Evolutionary conservation across 2,329 filamentous ascomycete species (phyloP).

Genomic region (Verticillium tricorpus): DNA sequence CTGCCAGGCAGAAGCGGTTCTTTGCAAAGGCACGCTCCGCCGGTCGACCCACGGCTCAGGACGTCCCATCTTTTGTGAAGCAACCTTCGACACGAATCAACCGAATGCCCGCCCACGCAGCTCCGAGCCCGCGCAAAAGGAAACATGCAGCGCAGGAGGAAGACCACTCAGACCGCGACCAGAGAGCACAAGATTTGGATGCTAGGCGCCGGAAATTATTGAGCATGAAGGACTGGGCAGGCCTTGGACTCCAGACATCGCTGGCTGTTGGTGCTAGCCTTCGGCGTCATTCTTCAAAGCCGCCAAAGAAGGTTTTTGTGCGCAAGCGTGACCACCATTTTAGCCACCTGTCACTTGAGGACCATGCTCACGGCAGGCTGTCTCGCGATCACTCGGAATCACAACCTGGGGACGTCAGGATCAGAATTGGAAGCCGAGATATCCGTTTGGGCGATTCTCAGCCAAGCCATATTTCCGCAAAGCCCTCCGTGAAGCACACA

Average conservation of each 20-base stretch:
- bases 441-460: not conserved
- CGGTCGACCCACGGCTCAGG: not conserved
- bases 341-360: not conserved
- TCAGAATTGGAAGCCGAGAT: conserved; percentile 11
- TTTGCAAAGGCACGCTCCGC: conserved; percentile 29
- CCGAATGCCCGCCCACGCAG: not conserved
- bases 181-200: not conserved
- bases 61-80: not conserved
- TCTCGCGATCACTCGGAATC: not conserved
- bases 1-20: conserved; percentile 29
- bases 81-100: not conserved
- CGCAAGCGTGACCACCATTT: not conserved
- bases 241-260: conserved; percentile 25
- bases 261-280: conserved; percentile 9
- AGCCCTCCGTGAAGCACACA: not conserved
- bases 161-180: not conserved
- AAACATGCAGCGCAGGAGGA: not conserved
- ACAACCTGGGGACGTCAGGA: not conserved
- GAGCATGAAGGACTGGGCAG: conserved; percentile 6
- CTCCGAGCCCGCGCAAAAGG: not conserved
- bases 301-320: conserved; percentile 9
- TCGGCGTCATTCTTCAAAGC: not conserved
- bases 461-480: not conserved
- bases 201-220: not conserved
- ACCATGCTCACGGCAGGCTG: not conserved